phyloP scores from a whole-genome alignment of 2,329 filamentous ascomycete species.

The Penicillium frequentans region DNA sequence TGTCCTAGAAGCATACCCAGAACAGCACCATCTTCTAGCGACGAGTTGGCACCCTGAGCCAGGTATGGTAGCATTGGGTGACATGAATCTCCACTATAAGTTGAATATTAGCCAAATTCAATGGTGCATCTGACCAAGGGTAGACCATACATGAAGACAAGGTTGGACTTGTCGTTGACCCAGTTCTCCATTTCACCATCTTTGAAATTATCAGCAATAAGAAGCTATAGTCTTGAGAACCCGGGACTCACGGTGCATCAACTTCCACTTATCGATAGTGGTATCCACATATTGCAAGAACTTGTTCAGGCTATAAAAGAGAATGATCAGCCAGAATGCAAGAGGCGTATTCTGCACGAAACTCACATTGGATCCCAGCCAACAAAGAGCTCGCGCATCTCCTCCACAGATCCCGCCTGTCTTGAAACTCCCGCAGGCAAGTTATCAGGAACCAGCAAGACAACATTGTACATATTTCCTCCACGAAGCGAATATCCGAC shows the following conservation, averaged over 20 bases:
- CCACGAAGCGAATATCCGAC: slow-evolving; percentile 61
- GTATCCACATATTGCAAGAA: slow-evolving; percentile 54
- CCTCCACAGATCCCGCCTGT: slow-evolving; percentile 55
- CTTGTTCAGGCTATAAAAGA: slow-evolving; percentile 29
- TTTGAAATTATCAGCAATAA: slow-evolving; percentile 11
- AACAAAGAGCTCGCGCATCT: slow-evolving; percentile 61
- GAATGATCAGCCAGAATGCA: not conserved
- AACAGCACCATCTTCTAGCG: slow-evolving; percentile 68
- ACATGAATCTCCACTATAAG: slow-evolving; percentile 56
- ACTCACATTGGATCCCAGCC: slow-evolving; percentile 61
- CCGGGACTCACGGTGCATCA: slow-evolving; percentile 49
- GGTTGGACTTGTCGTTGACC: slow-evolving; percentile 54
- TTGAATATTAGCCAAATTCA: not conserved
- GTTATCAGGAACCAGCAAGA: slow-evolving; percentile 65
- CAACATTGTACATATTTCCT: slow-evolving; percentile 64
- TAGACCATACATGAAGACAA: slow-evolving; percentile 42
- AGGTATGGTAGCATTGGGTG: slow-evolving; percentile 65
- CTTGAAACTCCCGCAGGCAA: slow-evolving; percentile 56
- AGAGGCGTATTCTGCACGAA: not conserved
- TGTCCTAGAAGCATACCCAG: slow-evolving; percentile 59
- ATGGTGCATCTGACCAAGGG: not conserved
- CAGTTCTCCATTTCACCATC: slow-evolving; percentile 55
- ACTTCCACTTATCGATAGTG: slow-evolving; percentile 67
- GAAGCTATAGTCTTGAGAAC: not conserved
- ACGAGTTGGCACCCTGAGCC: slow-evolving; percentile 67